These are phyloP conservation scores for Ceratonia siliqua DNA, from an alignment of 306 rosid species.

Conservation along the genomic window DNA sequence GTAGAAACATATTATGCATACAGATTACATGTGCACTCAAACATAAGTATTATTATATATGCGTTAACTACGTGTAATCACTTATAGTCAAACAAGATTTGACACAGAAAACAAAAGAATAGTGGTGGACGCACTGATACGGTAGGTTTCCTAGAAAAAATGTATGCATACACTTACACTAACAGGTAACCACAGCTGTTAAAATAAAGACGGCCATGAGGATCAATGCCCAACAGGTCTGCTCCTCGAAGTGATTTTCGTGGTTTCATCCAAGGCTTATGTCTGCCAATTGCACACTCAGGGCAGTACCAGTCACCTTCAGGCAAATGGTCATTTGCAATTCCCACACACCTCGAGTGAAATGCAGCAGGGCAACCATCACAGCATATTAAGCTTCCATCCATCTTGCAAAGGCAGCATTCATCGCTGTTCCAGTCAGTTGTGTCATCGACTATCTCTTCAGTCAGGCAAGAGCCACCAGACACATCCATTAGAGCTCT, in stretches of 20 bases:
- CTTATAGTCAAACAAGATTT: not conserved
- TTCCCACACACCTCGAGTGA: conserved; percentile 90
- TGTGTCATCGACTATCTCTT: conserved; percentile 56
- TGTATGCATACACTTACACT: conserved; percentile 71
- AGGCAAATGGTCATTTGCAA: conserved; percentile 72
- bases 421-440: conserved; percentile 94
- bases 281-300: conserved; percentile 77
- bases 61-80: not conserved
- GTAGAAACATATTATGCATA: not conserved
- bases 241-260: conserved; percentile 88
- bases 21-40: not conserved
- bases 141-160: conserved; percentile 28
- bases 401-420: conserved; percentile 98
- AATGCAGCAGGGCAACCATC: conserved; percentile 99
- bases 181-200: conserved; percentile 79
- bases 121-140: conserved; percentile 18
- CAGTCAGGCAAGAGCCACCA: conserved; percentile 55
- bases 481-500: conserved; percentile 54
- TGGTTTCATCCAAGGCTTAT: conserved; percentile 64
- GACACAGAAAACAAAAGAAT: conserved; percentile 22
- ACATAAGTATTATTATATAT: not conserved
- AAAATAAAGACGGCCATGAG: conserved; percentile 79
- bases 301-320: conserved; percentile 99
- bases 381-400: conserved; percentile 94
- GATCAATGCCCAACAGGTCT: conserved; percentile 81